Base-by-base conservation (phyloP, 352 stramenopile genomes). In the Globisporangium perplexum region DNA sequence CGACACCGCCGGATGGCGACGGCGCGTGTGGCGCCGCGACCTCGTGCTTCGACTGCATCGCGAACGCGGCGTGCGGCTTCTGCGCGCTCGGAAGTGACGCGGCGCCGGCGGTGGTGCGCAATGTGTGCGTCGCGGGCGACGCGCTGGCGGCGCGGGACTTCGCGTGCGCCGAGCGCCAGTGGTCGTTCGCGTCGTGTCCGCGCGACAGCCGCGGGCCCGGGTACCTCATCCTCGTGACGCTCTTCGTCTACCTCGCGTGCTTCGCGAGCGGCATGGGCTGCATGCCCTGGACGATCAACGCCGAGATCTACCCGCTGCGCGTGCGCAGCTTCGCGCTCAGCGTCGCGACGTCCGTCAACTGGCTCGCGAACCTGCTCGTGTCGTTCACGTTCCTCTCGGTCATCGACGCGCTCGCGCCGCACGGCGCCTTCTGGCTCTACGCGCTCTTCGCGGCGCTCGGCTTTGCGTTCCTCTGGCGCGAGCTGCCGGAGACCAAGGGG, bases 241-340 rank as follows among this genome's bases (percentile, higher is more conserved):
- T 93, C 18, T 90, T 93, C 55, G 44, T 86, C 43, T 93, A 86
- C 62, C 52, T 93, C 4, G 79, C 79, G 4, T 89, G 66, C 51
- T 93, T 93, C 53, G 83, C 79, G 15, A 86, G 73, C 45, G 83
- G 79, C 52, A 90, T 93, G 79, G 83, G 83, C 6, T 86, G 73
- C 30, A 88, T 97, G 70, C 92, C 95, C 1, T 98, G 93, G 93
- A 97, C 89, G 1, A 93, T 98, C 57, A 97, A 97, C 63, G 83
- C 86, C 30, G 95, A 98, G 69, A 98, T 98, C 60, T 98, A 96
- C 65, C 88, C 90, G 7, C 68, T 96, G 8, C 71, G 83, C 33
- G 82, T 88, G 20, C 90, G 95, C 35, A 96, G 83, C 30, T 75
- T 95, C 20, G 86, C 82, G 8, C 78, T 97, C 2, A 95, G 84